Percentiles rank a stretch among this genome's conserved stretches.
phyloP scores from a whole-genome alignment of 805 yeast genomes.

The Wickerhamomyces hampshirensis region DNA sequence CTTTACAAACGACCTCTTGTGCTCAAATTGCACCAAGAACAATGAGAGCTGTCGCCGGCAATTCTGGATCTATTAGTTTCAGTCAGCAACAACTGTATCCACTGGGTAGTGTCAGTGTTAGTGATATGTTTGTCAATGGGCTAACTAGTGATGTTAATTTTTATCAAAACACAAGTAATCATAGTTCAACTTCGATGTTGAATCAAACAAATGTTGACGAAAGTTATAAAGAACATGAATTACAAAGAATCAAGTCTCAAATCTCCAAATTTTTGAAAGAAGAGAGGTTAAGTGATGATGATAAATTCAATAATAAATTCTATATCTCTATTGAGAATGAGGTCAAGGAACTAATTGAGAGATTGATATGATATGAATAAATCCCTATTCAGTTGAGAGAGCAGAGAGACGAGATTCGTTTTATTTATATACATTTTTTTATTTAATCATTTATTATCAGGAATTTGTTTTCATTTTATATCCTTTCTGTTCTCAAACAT shows the following conservation, averaged over 20 bases:
- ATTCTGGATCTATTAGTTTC: conserved; percentile 15
- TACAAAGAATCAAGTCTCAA: conserved; percentile 25
- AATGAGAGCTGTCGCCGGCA: conserved; percentile 24
- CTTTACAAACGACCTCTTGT: conserved; percentile 24
- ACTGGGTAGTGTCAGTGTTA: conserved; percentile 20
- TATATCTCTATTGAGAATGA: conserved; percentile 25
- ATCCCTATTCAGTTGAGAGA: no score
- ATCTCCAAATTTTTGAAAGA: conserved; percentile 24
- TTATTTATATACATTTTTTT: no score
- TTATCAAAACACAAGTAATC: conserved; percentile 2
- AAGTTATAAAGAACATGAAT: conserved; percentile 24
- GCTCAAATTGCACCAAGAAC: conserved; percentile 30
- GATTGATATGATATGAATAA: conserved; percentile 11
- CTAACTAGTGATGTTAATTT: conserved; percentile 19
- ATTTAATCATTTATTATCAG: no score
- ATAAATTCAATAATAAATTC: conserved; percentile 25
- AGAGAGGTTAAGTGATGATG: conserved; percentile 26
- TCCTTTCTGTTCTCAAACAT: no score
- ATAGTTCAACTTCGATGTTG: background rate
- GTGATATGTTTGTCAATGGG: conserved; percentile 26
- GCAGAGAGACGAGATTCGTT: no score
- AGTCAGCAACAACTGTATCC: conserved; percentile 13
- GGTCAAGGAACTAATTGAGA: conserved; percentile 25
- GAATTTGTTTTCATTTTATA: no score
- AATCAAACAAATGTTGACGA: conserved; percentile 16